Evolutionary conservation across 768 basidiomycete species (phyloP), one percentile per base, ranked within the genome.

Genomic region (Albatrellus ellisii): DNA sequence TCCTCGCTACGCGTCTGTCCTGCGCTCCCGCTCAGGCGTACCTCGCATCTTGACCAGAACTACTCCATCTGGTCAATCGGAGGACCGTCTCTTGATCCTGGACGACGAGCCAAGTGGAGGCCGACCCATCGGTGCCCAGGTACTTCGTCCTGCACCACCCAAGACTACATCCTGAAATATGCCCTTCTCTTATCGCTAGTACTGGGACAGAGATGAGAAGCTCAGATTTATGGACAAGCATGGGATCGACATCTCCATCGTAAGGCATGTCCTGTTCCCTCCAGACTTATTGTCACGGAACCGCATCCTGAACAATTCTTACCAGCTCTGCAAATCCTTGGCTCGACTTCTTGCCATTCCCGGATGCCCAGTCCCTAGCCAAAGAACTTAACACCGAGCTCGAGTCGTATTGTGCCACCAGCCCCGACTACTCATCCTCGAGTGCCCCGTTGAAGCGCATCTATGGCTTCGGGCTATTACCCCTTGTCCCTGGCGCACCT

Each of bases 321-420:
- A 39, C 34, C 51, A 87, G 86, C 56, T 73, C 83, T 20, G 88
- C 88, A 21, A 91, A 92, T 54, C 89, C 88, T 7, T 92, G 88
- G 88, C 72, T 91, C 26, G 89, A 92, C 58, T 91, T 90, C 54
- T 69, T 92, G 18, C 58, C 79, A 4, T 72, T 82, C 8, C 54
- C 71, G 20, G 72, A 79, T 32, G 89, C 88, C 7, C 66, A 70
- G 37, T 54, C 56, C 10, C 68, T 90, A 14, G 85, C 87, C 0
- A 59, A 56, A n/a, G 70, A 79, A 38, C 65, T 91, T 33, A 92
- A 91, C 56, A 56, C 65, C 26, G 83, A 89, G 53, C 67, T 91
- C 7, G 85, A 92, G 54, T 53, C 69, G 21, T 91, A 84, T 54
- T 92, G 88, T 54, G 67, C 81, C 2, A 71, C 76, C 1, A 70